These are phyloP conservation scores for Aspergillus latus DNA, from an alignment of 2,329 filamentous ascomycete genomes.

Conservation along the genomic window DNA sequence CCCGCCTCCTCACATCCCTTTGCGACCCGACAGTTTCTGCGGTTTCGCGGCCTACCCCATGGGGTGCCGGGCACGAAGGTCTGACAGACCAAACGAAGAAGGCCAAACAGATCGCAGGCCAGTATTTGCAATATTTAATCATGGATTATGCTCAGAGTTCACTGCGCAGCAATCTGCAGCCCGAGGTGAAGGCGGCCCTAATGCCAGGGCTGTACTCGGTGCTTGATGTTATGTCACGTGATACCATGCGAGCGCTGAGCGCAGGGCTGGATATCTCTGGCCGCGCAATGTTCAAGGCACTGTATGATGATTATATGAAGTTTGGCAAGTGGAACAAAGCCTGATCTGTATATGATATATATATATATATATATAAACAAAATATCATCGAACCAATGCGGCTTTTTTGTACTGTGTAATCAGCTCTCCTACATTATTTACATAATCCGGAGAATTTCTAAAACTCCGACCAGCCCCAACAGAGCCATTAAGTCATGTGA, in stretches of 20 bases:
- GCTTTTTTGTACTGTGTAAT: no score
- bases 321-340: slow-evolving; percentile 51
- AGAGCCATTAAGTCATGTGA: background rate
- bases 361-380: background rate
- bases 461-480: background rate
- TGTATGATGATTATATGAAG: slow-evolving; percentile 54
- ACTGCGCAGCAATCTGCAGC: slow-evolving; percentile 50
- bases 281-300: slow-evolving; percentile 52
- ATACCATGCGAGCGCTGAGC: slow-evolving; percentile 53
- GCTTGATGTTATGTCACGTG: slow-evolving; percentile 54
- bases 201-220: slow-evolving; percentile 54
- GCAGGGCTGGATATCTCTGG: slow-evolving; percentile 53
- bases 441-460: background rate
- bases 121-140: slow-evolving; percentile 59
- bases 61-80: slow-evolving; percentile 40
- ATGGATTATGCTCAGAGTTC: slow-evolving; percentile 57
- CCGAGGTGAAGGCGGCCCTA: slow-evolving; percentile 54
- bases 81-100: slow-evolving; percentile 62
- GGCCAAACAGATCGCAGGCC: slow-evolving; percentile 57
- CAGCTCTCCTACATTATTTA: no score
- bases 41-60: slow-evolving; percentile 42
- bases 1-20: slow-evolving; percentile 59
- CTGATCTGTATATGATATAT: slow-evolving; percentile 23
- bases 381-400: no score
- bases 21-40: slow-evolving; percentile 62